Evolutionary conservation across 2,329 filamentous ascomycete genomes (phyloP).

Genomic region (Colletotrichum sp.): DNA sequence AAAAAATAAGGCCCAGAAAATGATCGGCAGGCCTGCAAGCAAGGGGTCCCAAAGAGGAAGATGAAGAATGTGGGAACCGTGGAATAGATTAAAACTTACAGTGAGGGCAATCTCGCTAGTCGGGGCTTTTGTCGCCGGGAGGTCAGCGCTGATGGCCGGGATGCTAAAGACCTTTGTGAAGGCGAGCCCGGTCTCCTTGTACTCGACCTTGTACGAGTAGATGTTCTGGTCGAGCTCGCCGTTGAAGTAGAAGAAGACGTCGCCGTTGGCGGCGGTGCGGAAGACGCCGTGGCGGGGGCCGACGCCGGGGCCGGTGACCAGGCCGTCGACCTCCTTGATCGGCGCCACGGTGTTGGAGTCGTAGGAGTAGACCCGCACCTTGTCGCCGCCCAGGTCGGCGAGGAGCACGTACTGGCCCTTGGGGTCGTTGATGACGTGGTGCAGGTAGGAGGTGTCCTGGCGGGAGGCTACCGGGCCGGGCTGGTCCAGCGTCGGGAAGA

Average conservation of each 20-base stretch:
- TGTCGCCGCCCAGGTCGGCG: constrained; percentile 19
- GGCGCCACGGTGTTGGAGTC: constrained; percentile 17
- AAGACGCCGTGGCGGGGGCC: constrained; percentile 25
- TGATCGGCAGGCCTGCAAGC: neutral
- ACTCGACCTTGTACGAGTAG: constrained; percentile 25
- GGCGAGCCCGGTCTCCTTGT: constrained; percentile 20
- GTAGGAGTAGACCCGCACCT: constrained; percentile 20
- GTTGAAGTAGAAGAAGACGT: constrained; percentile 25
- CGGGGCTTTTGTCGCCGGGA: constrained; percentile 20
- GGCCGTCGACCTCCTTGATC: constrained; percentile 18
- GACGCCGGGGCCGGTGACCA: constrained; percentile 18
- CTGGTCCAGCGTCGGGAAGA: constrained; percentile 22
- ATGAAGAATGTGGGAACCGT: neutral
- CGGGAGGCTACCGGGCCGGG: constrained; percentile 17
- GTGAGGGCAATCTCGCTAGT: constrained; percentile 25
- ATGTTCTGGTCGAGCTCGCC: constrained; percentile 25
- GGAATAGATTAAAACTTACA: neutral
- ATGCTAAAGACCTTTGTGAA: constrained; percentile 25
- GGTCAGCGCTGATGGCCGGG: constrained; percentile 14
- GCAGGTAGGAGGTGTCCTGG: constrained; percentile 19
- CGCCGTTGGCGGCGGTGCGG: constrained; percentile 18
- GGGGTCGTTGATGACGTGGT: constrained; percentile 21
- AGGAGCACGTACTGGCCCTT: constrained; percentile 18
- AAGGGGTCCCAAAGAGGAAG: neutral
- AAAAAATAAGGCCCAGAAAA: neutral